Percentiles rank a stretch among this genome's conserved stretches.
These are phyloP conservation scores for Penicillium italicum DNA, from an alignment of 2,329 filamentous ascomycete species.

Conservation along the genomic window DNA sequence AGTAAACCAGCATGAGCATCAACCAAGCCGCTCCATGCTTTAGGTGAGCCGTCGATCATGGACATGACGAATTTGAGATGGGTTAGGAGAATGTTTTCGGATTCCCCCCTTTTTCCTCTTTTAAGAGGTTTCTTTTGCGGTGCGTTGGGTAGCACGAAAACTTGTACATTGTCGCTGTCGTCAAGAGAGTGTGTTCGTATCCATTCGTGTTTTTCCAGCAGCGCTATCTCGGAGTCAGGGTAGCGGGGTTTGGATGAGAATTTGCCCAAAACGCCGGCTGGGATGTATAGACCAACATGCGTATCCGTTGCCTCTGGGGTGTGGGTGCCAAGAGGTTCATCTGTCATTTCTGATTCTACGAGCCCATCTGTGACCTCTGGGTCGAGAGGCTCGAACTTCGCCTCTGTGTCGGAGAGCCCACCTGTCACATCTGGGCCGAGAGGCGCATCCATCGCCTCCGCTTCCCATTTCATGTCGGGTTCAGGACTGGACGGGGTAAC, in stretches of 20 bases:
- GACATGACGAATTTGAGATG: constrained; percentile 35
- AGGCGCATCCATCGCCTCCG: neutral
- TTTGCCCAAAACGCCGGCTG: constrained; percentile 32
- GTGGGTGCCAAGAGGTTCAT: neutral
- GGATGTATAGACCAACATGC: constrained; percentile 14
- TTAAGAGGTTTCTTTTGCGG: constrained; percentile 24
- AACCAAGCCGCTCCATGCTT: constrained; percentile 39
- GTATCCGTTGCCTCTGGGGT: neutral
- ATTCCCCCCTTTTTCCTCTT: neutral
- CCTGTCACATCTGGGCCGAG: neutral
- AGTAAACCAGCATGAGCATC: constrained; percentile 1
- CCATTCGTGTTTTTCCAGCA: constrained; percentile 36
- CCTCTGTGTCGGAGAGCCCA: neutral
- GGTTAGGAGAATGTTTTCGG: neutral
- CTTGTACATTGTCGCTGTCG: constrained; percentile 24
- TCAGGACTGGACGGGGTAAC: neutral
- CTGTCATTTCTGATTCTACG: neutral
- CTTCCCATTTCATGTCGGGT: neutral
- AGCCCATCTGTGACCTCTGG: neutral
- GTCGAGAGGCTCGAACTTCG: neutral
- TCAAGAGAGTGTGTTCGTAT: constrained; percentile 27
- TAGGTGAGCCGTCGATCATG: constrained; percentile 37
- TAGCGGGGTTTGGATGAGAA: constrained; percentile 8
- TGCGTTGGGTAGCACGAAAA: constrained; percentile 43
- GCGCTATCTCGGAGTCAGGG: constrained; percentile 22